A percentile compares a stretch with the other conserved stretches of the same genome.
phyloP scores from a whole-genome alignment of 768 basidiomycete species.

The Psilocybe sp. region DNA sequence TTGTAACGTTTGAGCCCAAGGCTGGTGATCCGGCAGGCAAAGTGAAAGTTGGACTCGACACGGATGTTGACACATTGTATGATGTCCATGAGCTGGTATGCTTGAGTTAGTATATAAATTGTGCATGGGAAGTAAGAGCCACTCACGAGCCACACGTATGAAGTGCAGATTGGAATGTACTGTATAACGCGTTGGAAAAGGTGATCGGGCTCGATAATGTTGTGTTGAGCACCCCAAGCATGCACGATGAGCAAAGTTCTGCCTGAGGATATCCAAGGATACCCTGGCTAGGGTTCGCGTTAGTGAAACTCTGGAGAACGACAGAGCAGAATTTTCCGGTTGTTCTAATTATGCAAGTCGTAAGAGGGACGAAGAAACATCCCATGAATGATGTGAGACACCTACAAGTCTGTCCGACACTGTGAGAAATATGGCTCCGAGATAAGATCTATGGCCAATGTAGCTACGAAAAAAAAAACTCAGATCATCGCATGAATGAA shows the following conservation, averaged over 20 bases:
- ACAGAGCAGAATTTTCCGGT: conserved; percentile 14
- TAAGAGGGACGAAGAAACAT: neutral
- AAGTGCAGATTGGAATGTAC: conserved; percentile 13
- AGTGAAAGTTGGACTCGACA: conserved; percentile 2
- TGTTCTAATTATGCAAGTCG: neutral
- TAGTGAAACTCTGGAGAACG: conserved; percentile 10
- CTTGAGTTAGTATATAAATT: neutral
- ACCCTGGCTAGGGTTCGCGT: conserved; percentile 17
- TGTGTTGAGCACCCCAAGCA: conserved; percentile 16
- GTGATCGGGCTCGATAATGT: conserved; percentile 17
- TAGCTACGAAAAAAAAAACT: conserved; percentile 1
- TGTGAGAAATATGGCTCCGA: conserved; percentile 20
- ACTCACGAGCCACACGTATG: conserved; percentile 16
- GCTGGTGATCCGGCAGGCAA: neutral
- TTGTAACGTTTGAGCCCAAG: conserved; percentile 1
- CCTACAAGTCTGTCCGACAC: conserved; percentile 18
- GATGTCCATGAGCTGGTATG: conserved; percentile 1
- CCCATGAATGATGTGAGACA: too few species aligned
- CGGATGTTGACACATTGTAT: conserved; percentile 5
- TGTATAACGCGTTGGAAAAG: conserved; percentile 12
- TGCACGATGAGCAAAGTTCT: conserved; percentile 23
- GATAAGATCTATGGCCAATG: conserved; percentile 19
- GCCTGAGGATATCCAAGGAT: conserved; percentile 15
- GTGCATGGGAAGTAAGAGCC: neutral
- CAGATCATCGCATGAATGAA: neutral